Evolutionary conservation across 208 protist genomes (phyloP), one percentile per base, ranked within the genome.

Genomic region (Acanthamoeba triangularis): DNA sequence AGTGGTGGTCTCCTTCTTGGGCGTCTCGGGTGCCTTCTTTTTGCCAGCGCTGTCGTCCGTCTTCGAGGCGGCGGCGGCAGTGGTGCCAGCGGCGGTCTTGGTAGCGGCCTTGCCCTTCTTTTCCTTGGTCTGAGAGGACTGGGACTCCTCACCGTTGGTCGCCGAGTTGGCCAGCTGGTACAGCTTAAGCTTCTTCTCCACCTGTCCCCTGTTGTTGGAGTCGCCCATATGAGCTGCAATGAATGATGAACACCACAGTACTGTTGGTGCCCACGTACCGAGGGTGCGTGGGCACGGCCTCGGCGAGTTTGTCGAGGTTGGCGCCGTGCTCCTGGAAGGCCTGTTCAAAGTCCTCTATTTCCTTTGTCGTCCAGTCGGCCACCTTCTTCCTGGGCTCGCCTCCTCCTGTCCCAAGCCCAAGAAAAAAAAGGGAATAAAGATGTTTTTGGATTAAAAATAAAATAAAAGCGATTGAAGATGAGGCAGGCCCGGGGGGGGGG

Each of bases 311-410:
- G 20, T 92, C 85, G 23, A 92, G 14, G 54, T 92, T 11, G 35
- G 47, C 35, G 33, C 59, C 54, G 37, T 92, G 52, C 37, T 35
- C 35, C 47, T 92, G 25, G 59, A 49, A 92, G 30, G 52, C 85
- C 0, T 41, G 28, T 25, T 92, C 85, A 92, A 92, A 92, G 37
- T 92, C 85, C 20, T 92, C 61, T 41, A 92, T 72, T 23, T 92
- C 85, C 61, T 92, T 92, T 8, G 20, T 54, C 23, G 54, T 92
- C 85, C 47, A 72, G 59, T 3, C 28, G 10, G 35, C 1, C 18
- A 11, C 44, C 18, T 28, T 85, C 78, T 85, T 85, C 44, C 44
- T 85, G 10, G 85, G 54, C 44, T 90, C 54, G 11, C 44, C 52
- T 10, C 44, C 52, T 10, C 33, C 37, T 52, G 76, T 10, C 16